phyloP scores from a whole-genome alignment of 176 grass and related monocot genomes.

The Oryza meridionalis region DNA sequence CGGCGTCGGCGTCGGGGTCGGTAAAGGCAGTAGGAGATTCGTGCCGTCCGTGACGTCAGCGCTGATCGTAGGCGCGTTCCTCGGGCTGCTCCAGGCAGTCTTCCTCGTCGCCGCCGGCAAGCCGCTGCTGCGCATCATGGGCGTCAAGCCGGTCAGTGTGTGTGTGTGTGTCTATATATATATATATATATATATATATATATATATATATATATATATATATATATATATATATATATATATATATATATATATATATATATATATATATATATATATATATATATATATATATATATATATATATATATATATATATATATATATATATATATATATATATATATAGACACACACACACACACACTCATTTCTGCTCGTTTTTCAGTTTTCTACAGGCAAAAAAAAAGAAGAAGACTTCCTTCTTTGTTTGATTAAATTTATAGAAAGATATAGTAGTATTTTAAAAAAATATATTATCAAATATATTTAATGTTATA shows the following conservation, averaged over 20 bases:
- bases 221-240: not conserved
- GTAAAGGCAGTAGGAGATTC: conserved; percentile 55
- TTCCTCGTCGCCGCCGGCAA: conserved; percentile 78
- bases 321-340: not conserved
- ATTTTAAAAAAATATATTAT: too few species aligned
- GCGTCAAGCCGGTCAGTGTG: conserved; percentile 75
- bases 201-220: not conserved
- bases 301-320: not conserved
- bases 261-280: not conserved
- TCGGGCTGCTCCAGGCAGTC: conserved; percentile 83
- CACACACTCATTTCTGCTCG: not conserved
- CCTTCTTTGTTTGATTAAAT: too few species aligned
- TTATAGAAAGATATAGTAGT: too few species aligned
- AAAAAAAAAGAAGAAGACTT: too few species aligned
- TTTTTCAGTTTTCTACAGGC: not conserved
- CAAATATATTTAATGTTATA: too few species aligned
- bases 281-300: not conserved
- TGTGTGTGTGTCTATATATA: too few species aligned
- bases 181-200: not conserved
- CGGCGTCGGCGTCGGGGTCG: too few species aligned
- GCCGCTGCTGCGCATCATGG: conserved; percentile 75
- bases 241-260: not conserved
- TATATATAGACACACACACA: too few species aligned
- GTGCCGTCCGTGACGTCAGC: conserved; percentile 94
- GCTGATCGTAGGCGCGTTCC: conserved; percentile 73